Conservation (phyloP, 2,329 filamentous ascomycete species). For the Paecilomyces dactylethromorphus region DNA sequence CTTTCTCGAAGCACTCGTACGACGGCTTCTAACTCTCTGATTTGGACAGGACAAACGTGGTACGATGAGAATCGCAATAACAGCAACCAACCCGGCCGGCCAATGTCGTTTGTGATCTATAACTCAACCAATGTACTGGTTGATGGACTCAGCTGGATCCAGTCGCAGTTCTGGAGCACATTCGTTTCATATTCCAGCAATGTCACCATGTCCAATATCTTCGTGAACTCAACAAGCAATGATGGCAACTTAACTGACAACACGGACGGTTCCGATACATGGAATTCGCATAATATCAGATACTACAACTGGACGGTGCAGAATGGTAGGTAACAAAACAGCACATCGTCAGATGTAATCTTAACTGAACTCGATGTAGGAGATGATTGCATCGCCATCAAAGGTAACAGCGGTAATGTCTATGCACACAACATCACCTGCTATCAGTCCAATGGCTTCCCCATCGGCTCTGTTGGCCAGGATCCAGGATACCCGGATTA, state of each 20-base stretch:
- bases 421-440: conserved; percentile 34
- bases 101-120: conserved; percentile 48
- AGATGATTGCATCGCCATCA: conserved; percentile 36
- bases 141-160: conserved; percentile 42
- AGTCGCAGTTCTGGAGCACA: conserved; percentile 47
- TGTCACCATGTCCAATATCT: conserved; percentile 48
- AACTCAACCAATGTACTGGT: conserved; percentile 44
- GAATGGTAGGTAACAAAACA: conserved; percentile 1
- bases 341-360: background rate
- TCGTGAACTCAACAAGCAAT: conserved; percentile 44
- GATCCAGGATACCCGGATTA: conserved; percentile 28
- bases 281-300: conserved; percentile 43
- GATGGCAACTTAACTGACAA: conserved; percentile 43
- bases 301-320: conserved; percentile 42
- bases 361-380: background rate
- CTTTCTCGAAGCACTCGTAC: background rate
- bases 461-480: conserved; percentile 36
- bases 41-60: conserved; percentile 46
- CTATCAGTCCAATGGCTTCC: conserved; percentile 30
- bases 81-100: conserved; percentile 44
- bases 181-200: conserved; percentile 44
- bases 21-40: background rate
- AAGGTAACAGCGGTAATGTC: conserved; percentile 36
- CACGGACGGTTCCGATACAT: conserved; percentile 47
- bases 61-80: conserved; percentile 44